Base-by-base conservation (phyloP, 768 basidiomycete genomes). In the Cubamyces lactineus region DNA sequence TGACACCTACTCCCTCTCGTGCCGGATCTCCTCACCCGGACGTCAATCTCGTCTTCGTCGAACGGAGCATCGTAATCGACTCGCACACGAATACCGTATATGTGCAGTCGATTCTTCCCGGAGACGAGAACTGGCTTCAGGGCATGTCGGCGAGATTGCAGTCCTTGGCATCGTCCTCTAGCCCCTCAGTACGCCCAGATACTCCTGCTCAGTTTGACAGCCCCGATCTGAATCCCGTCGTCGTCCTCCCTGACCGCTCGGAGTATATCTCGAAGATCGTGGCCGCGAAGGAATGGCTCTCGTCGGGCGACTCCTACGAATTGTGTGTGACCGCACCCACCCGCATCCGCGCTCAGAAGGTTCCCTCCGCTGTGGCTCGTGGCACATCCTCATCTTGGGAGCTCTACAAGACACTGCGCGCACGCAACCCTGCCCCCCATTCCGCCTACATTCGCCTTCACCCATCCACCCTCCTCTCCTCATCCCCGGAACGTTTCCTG, bases 401-500 rank as follows among this genome's bases (percentile, higher is more conserved):
- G 59, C 81, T 88, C 41, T 93, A 90, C 76, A 88, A 87, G 68
- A 72, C 71, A 45, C 82, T 97, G 40, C 87, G 93, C 30, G 73
- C 79, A 40, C 77, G 79, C 51, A 98, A 98, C 70, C 94, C 96
- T 3, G 94, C 96, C 2, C 94, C 94, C 5, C 87, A 96, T 75
- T 89, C 92, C 2, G 89, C 86, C 0, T 97, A 86, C 74, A 72
- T 93, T 51, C 88, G 91, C 23, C 77, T 94, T 8, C 85, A 88
- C 67, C 89, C 89, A 0, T 86, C 89, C 0, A 87, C 87, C 4
- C 75, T 97, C 19, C 75, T 97, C 48, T 90, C 89, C 2, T 96
- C 94, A 2, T 95, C 92, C 1, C 96, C 96, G 0, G 96, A 98
- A 69, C 86, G 94, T 5, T 97, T 98, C 75, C 78, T 98, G 17